These are phyloP conservation scores for Dictyostelium firmibasis DNA, from an alignment of 78 protist species.

Conservation along the genomic window DNA sequence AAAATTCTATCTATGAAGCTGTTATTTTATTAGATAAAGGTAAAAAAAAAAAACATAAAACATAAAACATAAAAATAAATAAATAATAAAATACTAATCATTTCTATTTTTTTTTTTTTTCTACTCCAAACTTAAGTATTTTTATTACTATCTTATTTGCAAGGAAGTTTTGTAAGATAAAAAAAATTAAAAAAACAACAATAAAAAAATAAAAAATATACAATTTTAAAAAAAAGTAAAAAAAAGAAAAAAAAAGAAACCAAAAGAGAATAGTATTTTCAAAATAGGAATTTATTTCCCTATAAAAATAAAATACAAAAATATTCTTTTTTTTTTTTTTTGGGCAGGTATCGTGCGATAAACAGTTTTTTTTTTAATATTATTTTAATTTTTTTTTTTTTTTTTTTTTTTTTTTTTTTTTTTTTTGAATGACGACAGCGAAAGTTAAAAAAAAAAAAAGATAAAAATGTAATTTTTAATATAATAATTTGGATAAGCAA, in stretches of 20 bases:
- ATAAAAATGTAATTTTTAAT: neutral
- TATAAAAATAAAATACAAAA: too few species aligned
- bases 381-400: too few species aligned
- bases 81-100: too few species aligned
- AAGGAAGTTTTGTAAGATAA: constrained; percentile 30
- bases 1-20: constrained; percentile 42
- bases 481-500: neutral
- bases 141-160: constrained; percentile 61
- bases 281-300: too few species aligned
- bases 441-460: neutral
- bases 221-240: neutral
- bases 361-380: too few species aligned
- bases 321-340: too few species aligned
- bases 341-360: too few species aligned
- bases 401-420: too few species aligned
- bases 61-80: too few species aligned
- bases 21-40: constrained; percentile 69
- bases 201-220: neutral
- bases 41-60: neutral
- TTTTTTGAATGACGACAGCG: neutral
- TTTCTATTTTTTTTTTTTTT: too few species aligned
- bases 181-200: neutral
- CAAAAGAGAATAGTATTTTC: too few species aligned
- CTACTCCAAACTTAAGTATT: neutral
- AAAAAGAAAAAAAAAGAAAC: neutral